Evolutionary conservation across 768 basidiomycete species (phyloP), one percentile per base, ranked within the genome.

Genomic region (Termitomyces eurrhizus): DNA sequence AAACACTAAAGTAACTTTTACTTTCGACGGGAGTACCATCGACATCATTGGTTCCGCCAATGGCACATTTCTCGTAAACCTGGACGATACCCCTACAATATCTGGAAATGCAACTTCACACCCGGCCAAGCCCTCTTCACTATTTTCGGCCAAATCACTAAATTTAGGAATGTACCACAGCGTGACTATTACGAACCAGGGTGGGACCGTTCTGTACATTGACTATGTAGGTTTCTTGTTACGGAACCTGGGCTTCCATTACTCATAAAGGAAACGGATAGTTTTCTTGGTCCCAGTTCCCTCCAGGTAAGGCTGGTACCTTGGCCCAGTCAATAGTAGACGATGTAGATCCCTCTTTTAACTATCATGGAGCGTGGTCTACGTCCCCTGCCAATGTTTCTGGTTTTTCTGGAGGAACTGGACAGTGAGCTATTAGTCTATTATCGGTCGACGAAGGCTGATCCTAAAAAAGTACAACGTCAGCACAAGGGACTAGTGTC

Each of bases 151-250:
- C 8, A 42, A 48, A n/a, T 37, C 44, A 9, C 45, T 60, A 0
- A 12, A 36, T n/a, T 1, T 21, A 14, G 52, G 37, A 12, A 54
- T 4, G 1, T 51, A 36, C 7, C 53, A 60, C 24, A 32, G 12
- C 14, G 35, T 60, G 16, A 60, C 46, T 24, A 49, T 60, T 33
- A 54, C 35, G 7, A 60, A 60, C 13, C 35, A 4, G 12, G 35
- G 8, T 12, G 32, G 8, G 11, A 29, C n/a, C 14, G 33, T 16
- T 24, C 21, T 53, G 16, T 41, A 53, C 26, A 46, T 59, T 14
- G 58, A 59, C 51, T 59, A 54, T 26, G 58, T 59, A 35, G n/a
- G 52, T 53, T 33, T 29, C 29, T 5, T 44, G 12, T 33, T 16
- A 21, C 18, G 29, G 16, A 6, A 6, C 6, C 9, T 5, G 4